Conservation (phyloP, 2,329 filamentous ascomycete species). For the Trichoderma atrobrunneum region DNA sequence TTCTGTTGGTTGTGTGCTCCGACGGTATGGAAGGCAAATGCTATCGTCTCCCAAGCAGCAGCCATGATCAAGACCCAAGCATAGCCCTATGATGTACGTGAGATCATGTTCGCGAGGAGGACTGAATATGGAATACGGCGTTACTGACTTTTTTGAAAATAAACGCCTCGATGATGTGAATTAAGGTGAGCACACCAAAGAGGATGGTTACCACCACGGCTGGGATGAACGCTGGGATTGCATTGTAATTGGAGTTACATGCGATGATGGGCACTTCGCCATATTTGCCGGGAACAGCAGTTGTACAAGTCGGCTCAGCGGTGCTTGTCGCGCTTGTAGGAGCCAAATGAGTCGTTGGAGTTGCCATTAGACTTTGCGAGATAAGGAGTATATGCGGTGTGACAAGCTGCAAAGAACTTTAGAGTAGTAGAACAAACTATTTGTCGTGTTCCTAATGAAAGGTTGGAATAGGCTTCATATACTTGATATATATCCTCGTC, state of each 20-base stretch:
- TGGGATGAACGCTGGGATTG: background rate
- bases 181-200: background rate
- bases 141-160: conserved; percentile 5
- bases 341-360: background rate
- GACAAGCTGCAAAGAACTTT: background rate
- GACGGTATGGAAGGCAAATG: background rate
- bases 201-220: background rate
- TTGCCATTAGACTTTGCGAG: background rate
- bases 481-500: background rate
- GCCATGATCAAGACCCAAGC: conserved; percentile 3
- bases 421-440: background rate
- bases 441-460: background rate
- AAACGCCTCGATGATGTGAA: conserved; percentile 2
- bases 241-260: background rate
- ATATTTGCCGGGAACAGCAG: background rate
- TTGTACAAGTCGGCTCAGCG: background rate
- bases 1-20: conserved; percentile 3
- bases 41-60: background rate
- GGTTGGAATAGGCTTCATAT: background rate
- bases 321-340: background rate
- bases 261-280: background rate
- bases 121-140: accelerated
- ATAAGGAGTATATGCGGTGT: too few relatives aligned
- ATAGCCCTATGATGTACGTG: background rate
- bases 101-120: background rate